phyloP scores from a whole-genome alignment of 2,329 filamentous ascomycete species.

The Monosporascus sp. region DNA sequence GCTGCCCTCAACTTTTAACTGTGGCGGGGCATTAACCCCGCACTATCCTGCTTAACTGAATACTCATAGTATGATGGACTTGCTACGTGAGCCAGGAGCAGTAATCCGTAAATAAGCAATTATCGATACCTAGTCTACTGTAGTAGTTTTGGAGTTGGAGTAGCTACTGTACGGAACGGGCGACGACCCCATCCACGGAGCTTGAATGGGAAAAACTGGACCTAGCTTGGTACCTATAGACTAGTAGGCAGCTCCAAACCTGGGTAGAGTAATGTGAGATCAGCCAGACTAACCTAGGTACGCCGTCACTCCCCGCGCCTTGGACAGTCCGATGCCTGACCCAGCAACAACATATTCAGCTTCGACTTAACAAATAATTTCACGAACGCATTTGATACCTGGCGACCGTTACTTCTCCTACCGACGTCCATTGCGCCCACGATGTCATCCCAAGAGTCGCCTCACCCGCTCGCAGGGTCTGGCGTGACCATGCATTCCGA shows the following conservation, averaged over 20 bases:
- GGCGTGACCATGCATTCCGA: conserved; percentile 75
- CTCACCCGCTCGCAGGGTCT: conserved; percentile 60
- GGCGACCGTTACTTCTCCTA: background rate
- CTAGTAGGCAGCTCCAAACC: too few relatives aligned
- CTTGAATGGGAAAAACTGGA: too few relatives aligned
- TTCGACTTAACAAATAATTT: background rate
- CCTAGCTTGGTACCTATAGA: too few relatives aligned
- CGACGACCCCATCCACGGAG: too few relatives aligned
- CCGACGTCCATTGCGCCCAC: conserved; percentile 5
- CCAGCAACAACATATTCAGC: background rate
- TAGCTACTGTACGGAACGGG: too few relatives aligned
- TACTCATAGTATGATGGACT: background rate
- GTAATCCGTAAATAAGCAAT: too few relatives aligned
- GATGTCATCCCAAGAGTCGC: conserved; percentile 48
- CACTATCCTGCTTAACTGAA: background rate
- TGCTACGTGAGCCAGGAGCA: too few relatives aligned
- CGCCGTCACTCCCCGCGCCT: too few relatives aligned
- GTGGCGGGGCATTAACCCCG: background rate
- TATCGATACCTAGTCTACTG: too few relatives aligned
- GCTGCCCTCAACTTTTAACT: background rate
- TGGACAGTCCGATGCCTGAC: background rate
- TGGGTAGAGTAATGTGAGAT: too few relatives aligned
- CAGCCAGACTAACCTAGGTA: too few relatives aligned
- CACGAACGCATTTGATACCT: background rate
- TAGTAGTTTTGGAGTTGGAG: too few relatives aligned